A percentile compares a stretch with the other conserved stretches of the same genome.
These are phyloP conservation scores for Melaleuca quinquenervia DNA, from an alignment of 345 rosid species.

Conservation along the genomic window DNA sequence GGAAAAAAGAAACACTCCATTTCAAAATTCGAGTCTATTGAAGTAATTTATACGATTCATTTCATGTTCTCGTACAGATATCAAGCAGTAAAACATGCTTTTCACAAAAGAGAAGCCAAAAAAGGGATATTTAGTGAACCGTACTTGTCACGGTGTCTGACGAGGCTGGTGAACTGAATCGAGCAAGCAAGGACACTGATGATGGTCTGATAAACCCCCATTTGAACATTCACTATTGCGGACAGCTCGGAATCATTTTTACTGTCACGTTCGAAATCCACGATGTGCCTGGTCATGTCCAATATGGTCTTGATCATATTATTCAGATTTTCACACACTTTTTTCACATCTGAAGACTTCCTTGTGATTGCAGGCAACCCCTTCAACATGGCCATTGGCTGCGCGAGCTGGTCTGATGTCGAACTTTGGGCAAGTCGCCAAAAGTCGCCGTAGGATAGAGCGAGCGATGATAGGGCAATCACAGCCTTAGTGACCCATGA, in stretches of 20 bases:
- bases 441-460: neutral
- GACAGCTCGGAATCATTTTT: neutral
- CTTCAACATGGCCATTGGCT: neutral
- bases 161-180: neutral
- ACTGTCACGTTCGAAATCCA: neutral
- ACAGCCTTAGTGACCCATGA: neutral
- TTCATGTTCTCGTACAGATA: neutral
- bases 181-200: neutral
- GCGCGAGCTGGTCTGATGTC: neutral
- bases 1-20: neutral
- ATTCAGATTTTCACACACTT: too few relatives aligned
- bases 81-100: too few relatives aligned
- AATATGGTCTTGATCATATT: conserved; percentile 1
- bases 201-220: neutral
- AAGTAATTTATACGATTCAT: too few relatives aligned
- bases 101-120: too few relatives aligned
- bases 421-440: neutral
- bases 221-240: too few relatives aligned
- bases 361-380: neutral
- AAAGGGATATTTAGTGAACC: neutral
- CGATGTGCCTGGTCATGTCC: neutral
- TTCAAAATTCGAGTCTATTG: too few relatives aligned
- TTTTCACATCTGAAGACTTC: neutral
- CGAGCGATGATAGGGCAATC: neutral
- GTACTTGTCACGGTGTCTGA: neutral